phyloP scores from a whole-genome alignment of 2,329 filamentous ascomycete species.

The Clarireedia monteithiana region DNA sequence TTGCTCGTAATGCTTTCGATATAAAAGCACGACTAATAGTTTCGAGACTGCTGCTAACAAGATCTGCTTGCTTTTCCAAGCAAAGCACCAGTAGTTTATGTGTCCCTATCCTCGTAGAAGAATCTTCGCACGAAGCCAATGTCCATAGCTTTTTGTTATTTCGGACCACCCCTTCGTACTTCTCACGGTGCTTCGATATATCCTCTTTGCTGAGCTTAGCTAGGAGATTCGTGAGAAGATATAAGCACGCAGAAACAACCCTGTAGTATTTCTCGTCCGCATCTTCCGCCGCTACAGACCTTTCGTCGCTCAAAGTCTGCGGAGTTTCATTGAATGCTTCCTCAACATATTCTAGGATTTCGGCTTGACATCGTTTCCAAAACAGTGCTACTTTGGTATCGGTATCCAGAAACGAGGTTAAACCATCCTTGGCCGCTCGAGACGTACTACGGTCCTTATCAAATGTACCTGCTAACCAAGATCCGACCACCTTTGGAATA shows the following conservation, averaged over 20 bases:
- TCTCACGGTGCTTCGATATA: slow-evolving; percentile 48
- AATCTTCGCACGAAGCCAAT: slow-evolving; percentile 54
- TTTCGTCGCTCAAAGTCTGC: slow-evolving; percentile 80
- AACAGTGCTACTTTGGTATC: slow-evolving; percentile 71
- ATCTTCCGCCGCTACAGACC: slow-evolving; percentile 77
- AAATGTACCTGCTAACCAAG: slow-evolving; percentile 87
- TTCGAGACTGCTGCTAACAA: slow-evolving; percentile 42
- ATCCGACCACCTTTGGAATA: slow-evolving; percentile 68
- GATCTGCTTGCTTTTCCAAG: slow-evolving; percentile 38
- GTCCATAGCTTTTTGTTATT: slow-evolving; percentile 58
- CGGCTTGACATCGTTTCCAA: slow-evolving; percentile 72
- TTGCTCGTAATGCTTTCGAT: slow-evolving; percentile 62
- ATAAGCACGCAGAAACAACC: slow-evolving; percentile 52
- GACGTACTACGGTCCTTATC: slow-evolving; percentile 75
- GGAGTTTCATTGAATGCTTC: slow-evolving; percentile 75
- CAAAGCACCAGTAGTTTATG: slow-evolving; percentile 44
- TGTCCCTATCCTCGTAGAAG: slow-evolving; percentile 41
- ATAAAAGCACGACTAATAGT: slow-evolving; percentile 55
- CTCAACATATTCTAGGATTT: slow-evolving; percentile 75
- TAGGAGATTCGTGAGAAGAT: slow-evolving; percentile 46
- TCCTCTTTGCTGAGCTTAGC: slow-evolving; percentile 43
- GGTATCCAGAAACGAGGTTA: slow-evolving; percentile 67
- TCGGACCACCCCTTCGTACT: slow-evolving; percentile 59
- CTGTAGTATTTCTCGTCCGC: slow-evolving; percentile 78
- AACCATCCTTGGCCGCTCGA: slow-evolving; percentile 67